These are phyloP conservation scores for Schizophyllum amplum DNA, from an alignment of 1,284 basidiomycete genomes.

Conservation along the genomic window DNA sequence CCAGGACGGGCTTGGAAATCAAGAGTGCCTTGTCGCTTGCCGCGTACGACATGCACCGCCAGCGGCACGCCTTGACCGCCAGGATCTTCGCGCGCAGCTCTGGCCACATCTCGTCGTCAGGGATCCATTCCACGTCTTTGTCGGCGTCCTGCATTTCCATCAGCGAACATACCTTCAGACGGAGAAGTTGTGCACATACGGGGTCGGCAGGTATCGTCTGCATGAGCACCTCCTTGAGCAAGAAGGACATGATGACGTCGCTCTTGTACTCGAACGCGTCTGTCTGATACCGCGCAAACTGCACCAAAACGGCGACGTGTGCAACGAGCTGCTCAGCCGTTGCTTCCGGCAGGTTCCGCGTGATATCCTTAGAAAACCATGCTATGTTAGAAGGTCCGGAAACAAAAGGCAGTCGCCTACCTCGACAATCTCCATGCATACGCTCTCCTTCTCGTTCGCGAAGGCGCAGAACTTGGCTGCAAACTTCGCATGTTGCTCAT, in stretches of 20 bases:
- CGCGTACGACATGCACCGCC: conserved; percentile 68
- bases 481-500: conserved; percentile 77
- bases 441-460: conserved; percentile 42
- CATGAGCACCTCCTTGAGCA: conserved; percentile 71
- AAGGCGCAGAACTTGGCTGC: conserved; percentile 73
- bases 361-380: conserved; percentile 1
- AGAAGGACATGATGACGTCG: conserved; percentile 62
- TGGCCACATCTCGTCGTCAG: conserved; percentile 52
- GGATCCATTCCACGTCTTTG: conserved; percentile 65
- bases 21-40: conserved; percentile 51
- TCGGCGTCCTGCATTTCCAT: conserved; percentile 40
- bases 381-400: conserved; percentile 3
- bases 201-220: conserved; percentile 37
- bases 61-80: conserved; percentile 71
- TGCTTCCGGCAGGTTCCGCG: conserved; percentile 37
- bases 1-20: conserved; percentile 66
- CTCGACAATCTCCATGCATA: conserved; percentile 52
- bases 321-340: conserved; percentile 53
- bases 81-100: conserved; percentile 63
- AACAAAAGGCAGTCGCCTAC: conserved; percentile 33
- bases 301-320: conserved; percentile 64
- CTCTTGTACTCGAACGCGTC: conserved; percentile 73
- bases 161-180: conserved; percentile 1
- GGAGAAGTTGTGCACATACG: conserved; percentile 26
- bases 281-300: conserved; percentile 65